Evolutionary conservation across 2,329 filamentous ascomycete genomes (phyloP).

Genomic region (Alternaria sp.): DNA sequence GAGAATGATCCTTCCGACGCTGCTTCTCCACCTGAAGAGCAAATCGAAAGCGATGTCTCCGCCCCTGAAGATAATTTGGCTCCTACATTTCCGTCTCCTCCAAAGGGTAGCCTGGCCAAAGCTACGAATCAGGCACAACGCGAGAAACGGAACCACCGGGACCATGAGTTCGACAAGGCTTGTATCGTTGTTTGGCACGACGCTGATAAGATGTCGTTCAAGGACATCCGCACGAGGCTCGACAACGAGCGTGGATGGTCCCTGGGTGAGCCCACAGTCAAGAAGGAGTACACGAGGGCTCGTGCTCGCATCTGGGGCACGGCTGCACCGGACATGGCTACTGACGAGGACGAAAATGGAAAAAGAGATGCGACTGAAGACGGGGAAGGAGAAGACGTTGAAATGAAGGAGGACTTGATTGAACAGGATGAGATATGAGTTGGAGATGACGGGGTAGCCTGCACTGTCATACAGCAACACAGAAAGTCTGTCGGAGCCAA

Average conservation of each 20-base stretch:
- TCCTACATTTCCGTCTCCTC: not conserved
- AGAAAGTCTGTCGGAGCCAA: not conserved
- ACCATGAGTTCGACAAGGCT: conserved; percentile 17
- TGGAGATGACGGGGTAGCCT: not conserved
- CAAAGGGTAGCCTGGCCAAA: not conserved
- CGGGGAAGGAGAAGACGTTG: not conserved
- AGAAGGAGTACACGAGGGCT: conserved; percentile 22
- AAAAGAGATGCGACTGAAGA: not conserved
- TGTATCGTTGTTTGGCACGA: conserved; percentile 30
- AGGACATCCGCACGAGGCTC: conserved; percentile 22
- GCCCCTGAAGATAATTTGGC: not conserved
- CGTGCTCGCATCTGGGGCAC: conserved; percentile 19
- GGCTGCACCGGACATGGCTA: not conserved
- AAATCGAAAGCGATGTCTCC: not conserved
- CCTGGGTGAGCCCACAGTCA: conserved; percentile 21
- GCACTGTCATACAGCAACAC: not conserved
- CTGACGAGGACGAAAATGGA: not conserved
- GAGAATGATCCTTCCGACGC: not conserved
- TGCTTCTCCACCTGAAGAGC: not conserved
- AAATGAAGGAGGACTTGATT: not conserved
- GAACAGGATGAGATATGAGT: conserved; percentile 1
- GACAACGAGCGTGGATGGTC: conserved; percentile 19
- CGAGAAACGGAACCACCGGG: conserved; percentile 1
- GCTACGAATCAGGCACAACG: not conserved
- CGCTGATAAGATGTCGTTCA: conserved; percentile 13